Conservation (phyloP, 495 filamentous ascomycete genomes). For the Barbatosphaeria neglecta region DNA sequence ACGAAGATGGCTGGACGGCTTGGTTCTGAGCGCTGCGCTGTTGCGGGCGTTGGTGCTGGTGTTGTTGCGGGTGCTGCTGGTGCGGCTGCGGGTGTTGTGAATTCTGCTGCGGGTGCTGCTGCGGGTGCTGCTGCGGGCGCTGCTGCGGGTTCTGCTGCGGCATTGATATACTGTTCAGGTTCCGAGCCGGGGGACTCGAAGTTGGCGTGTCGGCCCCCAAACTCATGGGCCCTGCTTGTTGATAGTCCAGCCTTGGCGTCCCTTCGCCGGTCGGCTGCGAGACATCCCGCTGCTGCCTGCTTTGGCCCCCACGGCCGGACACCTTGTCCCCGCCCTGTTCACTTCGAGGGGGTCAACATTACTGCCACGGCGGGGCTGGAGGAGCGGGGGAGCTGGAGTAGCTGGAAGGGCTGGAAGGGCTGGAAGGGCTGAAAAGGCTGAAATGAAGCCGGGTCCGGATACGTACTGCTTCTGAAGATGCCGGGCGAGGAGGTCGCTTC, state of each 20-base stretch:
- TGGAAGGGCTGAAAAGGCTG: not conserved
- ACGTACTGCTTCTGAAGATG: constrained; percentile 78
- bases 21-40: not conserved
- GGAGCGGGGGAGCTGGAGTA: not conserved
- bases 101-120: too few relatives aligned
- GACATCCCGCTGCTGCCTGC: constrained; percentile 3
- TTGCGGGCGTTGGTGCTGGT: not conserved
- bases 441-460: too few relatives aligned
- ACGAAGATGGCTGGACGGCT: not conserved
- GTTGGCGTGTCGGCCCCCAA: not conserved
- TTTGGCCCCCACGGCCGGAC: constrained; percentile 11
- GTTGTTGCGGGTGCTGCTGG: not conserved
- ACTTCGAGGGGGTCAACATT: constrained; percentile 6
- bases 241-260: not conserved
- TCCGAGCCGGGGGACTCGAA: not conserved
- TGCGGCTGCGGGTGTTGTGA: not conserved
- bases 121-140: not conserved
- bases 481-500: constrained; percentile 64
- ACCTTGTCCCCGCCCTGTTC: constrained; percentile 25
- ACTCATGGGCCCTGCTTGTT: not conserved
- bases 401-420: too few relatives aligned
- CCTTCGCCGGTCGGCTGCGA: not conserved
- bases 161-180: not conserved
- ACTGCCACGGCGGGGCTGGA: not conserved
- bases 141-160: not conserved